Percentiles rank a stretch among this genome's conserved stretches.
Conservation (phyloP, 2,329 filamentous ascomycete genomes). For the Cordyceps militaris region DNA sequence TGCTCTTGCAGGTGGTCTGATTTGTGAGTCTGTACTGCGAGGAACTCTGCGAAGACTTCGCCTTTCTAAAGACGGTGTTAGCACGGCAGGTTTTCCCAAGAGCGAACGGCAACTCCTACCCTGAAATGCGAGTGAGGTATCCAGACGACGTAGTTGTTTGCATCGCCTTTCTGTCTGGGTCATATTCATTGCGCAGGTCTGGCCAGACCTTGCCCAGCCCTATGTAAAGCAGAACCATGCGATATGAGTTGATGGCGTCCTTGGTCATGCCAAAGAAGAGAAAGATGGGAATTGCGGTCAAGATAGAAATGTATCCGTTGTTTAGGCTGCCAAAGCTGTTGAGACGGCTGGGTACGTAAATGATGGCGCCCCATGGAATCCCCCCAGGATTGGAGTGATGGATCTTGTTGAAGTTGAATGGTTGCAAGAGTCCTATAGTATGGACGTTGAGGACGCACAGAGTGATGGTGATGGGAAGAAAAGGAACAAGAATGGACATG, state of each 20-base stretch:
- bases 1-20: not conserved
- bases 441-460: constrained; percentile 36
- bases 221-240: constrained; percentile 29
- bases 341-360: constrained; percentile 36
- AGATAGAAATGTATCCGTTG: constrained; percentile 41
- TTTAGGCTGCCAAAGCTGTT: constrained; percentile 36
- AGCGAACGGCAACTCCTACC: not conserved
- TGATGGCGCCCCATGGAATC: constrained; percentile 40
- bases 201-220: constrained; percentile 40
- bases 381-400: constrained; percentile 29
- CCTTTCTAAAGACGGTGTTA: not conserved
- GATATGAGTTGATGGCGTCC: constrained; percentile 46
- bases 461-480: constrained; percentile 40
- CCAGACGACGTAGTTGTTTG: not conserved
- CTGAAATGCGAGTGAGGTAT: not conserved
- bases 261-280: constrained; percentile 50
- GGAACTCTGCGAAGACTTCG: not conserved
- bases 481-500: constrained; percentile 43
- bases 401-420: constrained; percentile 37
- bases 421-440: constrained; percentile 19
- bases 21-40: not conserved
- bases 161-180: constrained; percentile 25
- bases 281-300: constrained; percentile 42
- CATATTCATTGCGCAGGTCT: constrained; percentile 31
- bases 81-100: not conserved